Conservation (phyloP, 371 early-diverging fungal genomes). For the Mucor saturninus region DNA sequence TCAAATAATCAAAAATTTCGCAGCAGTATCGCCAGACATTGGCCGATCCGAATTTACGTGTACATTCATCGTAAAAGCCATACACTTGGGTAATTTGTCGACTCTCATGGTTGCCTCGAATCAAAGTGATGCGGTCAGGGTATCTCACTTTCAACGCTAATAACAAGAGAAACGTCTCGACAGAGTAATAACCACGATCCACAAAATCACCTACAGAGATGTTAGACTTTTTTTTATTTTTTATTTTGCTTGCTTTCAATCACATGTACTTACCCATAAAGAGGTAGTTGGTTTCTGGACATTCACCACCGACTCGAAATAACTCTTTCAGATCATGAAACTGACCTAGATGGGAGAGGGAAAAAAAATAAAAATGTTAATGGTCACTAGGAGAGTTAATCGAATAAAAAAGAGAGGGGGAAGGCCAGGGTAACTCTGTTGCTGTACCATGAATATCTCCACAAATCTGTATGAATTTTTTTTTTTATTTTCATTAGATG, state of each 20-base stretch:
- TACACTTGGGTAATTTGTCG: constrained; percentile 99
- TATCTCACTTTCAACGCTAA: constrained; percentile 96
- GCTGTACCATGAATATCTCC: constrained; percentile 94
- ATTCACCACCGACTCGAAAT: constrained; percentile 94
- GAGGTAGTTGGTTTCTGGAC: constrained; percentile 96
- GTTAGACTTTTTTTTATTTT: constrained; percentile 4
- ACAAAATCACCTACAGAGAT: constrained; percentile 93
- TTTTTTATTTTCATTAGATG: not conserved
- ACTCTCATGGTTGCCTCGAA: constrained; percentile 99
- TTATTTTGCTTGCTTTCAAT: not conserved
- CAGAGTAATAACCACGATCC: constrained; percentile 98
- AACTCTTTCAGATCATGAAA: constrained; percentile 97
- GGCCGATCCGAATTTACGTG: constrained; percentile 96
- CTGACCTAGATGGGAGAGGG: constrained; percentile 64
- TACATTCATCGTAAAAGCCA: constrained; percentile 99
- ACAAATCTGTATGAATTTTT: constrained; percentile 77
- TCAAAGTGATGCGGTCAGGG: constrained; percentile 95
- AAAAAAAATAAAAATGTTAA: no score
- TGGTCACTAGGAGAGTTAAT: not conserved
- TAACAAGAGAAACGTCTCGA: constrained; percentile 98
- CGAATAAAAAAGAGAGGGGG: not conserved
- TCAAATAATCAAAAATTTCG: constrained; percentile 97
- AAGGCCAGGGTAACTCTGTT: not conserved
- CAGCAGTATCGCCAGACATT: constrained; percentile 99
- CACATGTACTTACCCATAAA: constrained; percentile 84